Base-by-base conservation (phyloP, 1,139 yeast species). In the Lodderomyces theae region DNA sequence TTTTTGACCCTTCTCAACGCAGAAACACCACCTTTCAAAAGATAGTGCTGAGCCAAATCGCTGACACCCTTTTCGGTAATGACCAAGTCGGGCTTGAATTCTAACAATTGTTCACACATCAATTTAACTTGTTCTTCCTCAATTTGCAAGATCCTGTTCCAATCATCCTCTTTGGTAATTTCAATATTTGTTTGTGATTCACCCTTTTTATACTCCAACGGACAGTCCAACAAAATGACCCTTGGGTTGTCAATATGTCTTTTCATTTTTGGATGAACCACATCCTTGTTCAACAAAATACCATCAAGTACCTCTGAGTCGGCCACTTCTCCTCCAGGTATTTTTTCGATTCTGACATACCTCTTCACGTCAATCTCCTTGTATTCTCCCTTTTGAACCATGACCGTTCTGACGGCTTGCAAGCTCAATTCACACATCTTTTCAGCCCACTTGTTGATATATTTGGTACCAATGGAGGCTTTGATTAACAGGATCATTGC, bases 11-110 rank as follows among this genome's bases (percentile, higher is more conserved):
- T 83, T 75, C 99, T 82, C 55, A 94, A 74, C 2, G 89, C 96
- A 39, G 95, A 79, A 50, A 90, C 90, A 42, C 95, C 95, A 47
- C 96, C 96, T 69, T 90, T 90, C 58, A 92, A 75, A 51, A 94
- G 70, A 64, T 85, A 90, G 68, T 94, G 99, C 66, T 94, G 99
- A 32, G 98, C 99, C 60, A 94, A 75, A 64, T 94, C 99, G 41
- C 96, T 86, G 19, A 94, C 97, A 51, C 99, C 99, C 75, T 94
- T 94, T 65, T 94, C 99, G 40, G 98, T 94, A 51, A 94, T 84
- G 34, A 94, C 97, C 56, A 94, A 75, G 60, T 87, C 96, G 15
- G 98, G 98, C 61, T 88, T 87, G 60, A 87, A 80, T 45, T 85
- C 79, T 51, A 90, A 74, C 50, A 94, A 79, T 53, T 82, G 86